These are phyloP conservation scores for Alternaria rosae DNA, from an alignment of 2,329 filamentous ascomycete genomes.

Conservation along the genomic window DNA sequence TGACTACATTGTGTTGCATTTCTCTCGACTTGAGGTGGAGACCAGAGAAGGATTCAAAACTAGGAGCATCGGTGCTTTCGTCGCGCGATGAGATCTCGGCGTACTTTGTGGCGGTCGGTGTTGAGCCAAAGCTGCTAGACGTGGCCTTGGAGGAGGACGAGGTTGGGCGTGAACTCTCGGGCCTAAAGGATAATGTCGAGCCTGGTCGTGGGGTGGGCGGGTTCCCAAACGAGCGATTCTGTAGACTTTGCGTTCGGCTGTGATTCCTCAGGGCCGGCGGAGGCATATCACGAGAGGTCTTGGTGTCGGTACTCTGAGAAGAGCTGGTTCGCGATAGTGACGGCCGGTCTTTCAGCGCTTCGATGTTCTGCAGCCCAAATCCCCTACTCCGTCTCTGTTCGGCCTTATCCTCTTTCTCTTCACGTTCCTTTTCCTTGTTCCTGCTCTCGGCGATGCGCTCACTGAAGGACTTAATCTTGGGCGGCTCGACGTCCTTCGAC, in stretches of 20 bases:
- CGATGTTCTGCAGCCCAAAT: constrained; percentile 47
- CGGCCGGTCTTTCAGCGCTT: constrained; percentile 33
- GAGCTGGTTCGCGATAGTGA: constrained; percentile 37
- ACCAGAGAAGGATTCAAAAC: constrained; percentile 82
- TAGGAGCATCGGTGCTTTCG: constrained; percentile 59
- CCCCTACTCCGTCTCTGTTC: constrained; percentile 52
- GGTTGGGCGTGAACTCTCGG: constrained; percentile 27
- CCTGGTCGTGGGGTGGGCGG: constrained; percentile 25
- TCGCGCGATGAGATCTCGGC: constrained; percentile 41
- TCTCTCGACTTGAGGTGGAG: constrained; percentile 84
- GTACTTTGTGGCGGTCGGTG: constrained; percentile 36
- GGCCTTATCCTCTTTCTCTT: constrained; percentile 55
- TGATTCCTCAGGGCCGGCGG: constrained; percentile 19
- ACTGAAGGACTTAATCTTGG: constrained; percentile 72
- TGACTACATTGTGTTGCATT: constrained; percentile 80
- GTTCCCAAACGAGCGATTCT: background rate
- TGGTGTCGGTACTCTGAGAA: constrained; percentile 33
- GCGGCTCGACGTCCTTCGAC: constrained; percentile 25
- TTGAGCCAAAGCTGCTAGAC: constrained; percentile 27
- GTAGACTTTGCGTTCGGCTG: constrained; percentile 26
- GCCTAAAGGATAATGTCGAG: constrained; percentile 31
- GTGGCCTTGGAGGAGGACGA: constrained; percentile 34
- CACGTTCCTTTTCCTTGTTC: constrained; percentile 51
- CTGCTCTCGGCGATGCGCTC: constrained; percentile 80
- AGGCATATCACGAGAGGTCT: constrained; percentile 27